phyloP scores from a whole-genome alignment of 495 filamentous ascomycete species.

The Cercophora scortea region DNA sequence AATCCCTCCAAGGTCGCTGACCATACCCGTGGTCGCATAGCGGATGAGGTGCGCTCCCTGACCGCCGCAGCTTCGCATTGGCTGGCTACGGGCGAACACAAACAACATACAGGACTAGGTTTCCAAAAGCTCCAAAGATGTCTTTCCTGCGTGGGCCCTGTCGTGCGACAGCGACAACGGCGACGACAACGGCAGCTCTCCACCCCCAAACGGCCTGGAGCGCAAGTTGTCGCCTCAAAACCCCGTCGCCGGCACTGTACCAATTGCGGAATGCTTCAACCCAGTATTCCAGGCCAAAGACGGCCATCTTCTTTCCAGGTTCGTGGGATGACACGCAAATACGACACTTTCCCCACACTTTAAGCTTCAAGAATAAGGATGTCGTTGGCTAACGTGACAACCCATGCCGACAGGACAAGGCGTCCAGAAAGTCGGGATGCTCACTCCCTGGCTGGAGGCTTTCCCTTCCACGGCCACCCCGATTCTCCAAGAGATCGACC shows the following conservation, averaged over 20 bases:
- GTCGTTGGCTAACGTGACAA: background rate
- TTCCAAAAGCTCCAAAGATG: conserved; percentile 3
- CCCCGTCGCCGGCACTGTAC: background rate
- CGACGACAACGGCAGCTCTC: background rate
- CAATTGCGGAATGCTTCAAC: conserved; percentile 12
- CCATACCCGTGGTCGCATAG: background rate
- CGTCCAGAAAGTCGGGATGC: conserved; percentile 91
- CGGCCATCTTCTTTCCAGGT: conserved; percentile 84
- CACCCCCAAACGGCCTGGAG: no score
- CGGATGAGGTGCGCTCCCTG: conserved; percentile 19
- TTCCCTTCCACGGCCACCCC: conserved; percentile 68
- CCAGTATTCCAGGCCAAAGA: conserved; percentile 44
- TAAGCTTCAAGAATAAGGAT: background rate
- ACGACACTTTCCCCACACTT: background rate
- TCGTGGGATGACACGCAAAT: conserved; percentile 12
- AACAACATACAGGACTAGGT: no score
- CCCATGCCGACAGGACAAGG: conserved; percentile 62
- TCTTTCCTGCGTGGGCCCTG: conserved; percentile 9
- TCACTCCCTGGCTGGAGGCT: conserved; percentile 68
- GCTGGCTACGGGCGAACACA: conserved; percentile 14
- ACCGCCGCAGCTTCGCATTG: conserved; percentile 19
- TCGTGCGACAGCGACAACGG: background rate
- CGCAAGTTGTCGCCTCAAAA: no score
- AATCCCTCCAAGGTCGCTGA: no score
- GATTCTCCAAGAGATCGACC: conserved; percentile 78